phyloP scores from a whole-genome alignment of 352 stramenopile genomes.

The Phytopythium chamaehyphon region DNA sequence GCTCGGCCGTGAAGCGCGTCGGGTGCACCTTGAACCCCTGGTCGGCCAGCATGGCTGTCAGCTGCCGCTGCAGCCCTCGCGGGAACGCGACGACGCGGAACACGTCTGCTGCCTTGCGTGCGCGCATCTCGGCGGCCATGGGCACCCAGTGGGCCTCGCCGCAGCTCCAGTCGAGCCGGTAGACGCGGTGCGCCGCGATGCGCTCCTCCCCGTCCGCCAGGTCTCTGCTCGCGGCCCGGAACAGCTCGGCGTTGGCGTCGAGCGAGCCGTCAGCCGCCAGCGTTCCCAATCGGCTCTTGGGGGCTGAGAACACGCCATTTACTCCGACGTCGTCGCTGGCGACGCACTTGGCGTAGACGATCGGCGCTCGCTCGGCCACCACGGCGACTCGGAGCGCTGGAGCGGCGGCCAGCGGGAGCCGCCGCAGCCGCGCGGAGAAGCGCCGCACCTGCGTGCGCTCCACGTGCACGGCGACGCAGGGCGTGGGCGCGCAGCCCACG shows the following conservation, averaged over 20 bases:
- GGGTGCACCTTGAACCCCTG: constrained; percentile 33
- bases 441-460: constrained; percentile 27
- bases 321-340: no score
- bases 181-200: constrained; percentile 47
- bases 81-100: constrained; percentile 37
- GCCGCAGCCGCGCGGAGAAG: constrained; percentile 11
- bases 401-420: background rate
- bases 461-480: constrained; percentile 23
- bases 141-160: constrained; percentile 40
- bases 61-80: constrained; percentile 24
- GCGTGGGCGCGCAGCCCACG: background rate
- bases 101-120: constrained; percentile 1
- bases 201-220: constrained; percentile 12
- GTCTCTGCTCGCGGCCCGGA: background rate
- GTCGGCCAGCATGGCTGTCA: constrained; percentile 24
- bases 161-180: constrained; percentile 42
- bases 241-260: constrained; percentile 4
- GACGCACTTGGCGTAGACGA: constrained; percentile 9
- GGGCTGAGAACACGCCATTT: no score
- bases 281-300: no score
- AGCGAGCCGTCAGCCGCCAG: background rate
- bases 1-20: constrained; percentile 39
- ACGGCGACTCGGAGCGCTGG: background rate
- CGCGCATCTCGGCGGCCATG: background rate
- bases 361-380: constrained; percentile 8